These are phyloP conservation scores for Isatis tinctoria DNA, from an alignment of 345 rosid genomes.

Conservation along the genomic window DNA sequence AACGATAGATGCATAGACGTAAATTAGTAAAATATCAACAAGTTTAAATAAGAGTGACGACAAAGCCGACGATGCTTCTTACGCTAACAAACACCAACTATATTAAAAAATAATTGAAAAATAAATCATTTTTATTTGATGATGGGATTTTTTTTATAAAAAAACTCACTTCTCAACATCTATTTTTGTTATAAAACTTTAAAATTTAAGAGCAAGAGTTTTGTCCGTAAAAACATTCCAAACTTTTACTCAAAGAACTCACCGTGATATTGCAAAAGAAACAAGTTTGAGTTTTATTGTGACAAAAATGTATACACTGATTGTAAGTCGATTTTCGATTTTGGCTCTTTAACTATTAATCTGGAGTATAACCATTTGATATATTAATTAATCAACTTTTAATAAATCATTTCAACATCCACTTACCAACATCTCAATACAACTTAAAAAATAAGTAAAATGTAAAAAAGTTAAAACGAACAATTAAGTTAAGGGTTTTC, in stretches of 20 bases:
- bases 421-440: neutral
- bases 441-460: neutral
- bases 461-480: neutral
- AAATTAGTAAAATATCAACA: neutral
- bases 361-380: neutral
- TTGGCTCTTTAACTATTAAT: neutral
- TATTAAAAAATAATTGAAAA: neutral
- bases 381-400: neutral
- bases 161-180: neutral
- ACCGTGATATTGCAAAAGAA: neutral
- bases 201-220: neutral
- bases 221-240: neutral
- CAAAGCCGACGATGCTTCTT: slow-evolving; percentile 14
- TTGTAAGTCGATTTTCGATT: neutral
- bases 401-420: neutral
- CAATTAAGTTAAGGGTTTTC: neutral
- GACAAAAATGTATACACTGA: neutral
- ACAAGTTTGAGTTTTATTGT: neutral
- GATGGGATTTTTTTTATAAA: neutral
- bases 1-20: neutral
- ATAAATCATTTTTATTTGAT: neutral
- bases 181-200: neutral
- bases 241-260: neutral
- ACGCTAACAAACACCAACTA: slow-evolving; percentile 9
- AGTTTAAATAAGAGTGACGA: slow-evolving; percentile 20